Percentiles rank a stretch among this genome's conserved stretches.
phyloP scores from a whole-genome alignment of 2,329 filamentous ascomycete genomes.

The Sclerotinia minor region DNA sequence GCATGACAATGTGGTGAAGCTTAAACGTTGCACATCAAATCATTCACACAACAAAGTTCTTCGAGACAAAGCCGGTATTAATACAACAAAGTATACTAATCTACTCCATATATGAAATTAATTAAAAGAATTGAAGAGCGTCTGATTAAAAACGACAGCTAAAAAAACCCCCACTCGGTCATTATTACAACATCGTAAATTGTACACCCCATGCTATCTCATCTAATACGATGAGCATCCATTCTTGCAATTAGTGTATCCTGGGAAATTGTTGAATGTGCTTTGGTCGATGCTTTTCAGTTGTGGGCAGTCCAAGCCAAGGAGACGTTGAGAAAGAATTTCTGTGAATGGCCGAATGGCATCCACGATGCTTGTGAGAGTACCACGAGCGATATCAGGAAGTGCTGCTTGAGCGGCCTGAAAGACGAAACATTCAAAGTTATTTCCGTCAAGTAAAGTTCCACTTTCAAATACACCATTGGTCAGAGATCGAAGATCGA shows the following conservation, averaged over 20 bases:
- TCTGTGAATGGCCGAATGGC: conserved; percentile 13
- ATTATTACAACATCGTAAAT: background rate
- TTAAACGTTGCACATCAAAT: too few species aligned
- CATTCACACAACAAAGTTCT: background rate
- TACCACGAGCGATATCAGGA: conserved; percentile 45
- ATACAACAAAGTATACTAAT: background rate
- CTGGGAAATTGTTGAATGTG: background rate
- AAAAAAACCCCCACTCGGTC: background rate
- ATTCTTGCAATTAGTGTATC: conserved; percentile 17
- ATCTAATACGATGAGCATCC: conserved; percentile 8
- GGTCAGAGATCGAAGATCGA: conserved; percentile 47
- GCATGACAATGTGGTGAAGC: background rate
- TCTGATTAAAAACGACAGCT: background rate
- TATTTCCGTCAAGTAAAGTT: conserved; percentile 50
- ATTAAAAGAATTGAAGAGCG: background rate
- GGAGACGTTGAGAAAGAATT: background rate
- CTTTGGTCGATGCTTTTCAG: conserved; percentile 12
- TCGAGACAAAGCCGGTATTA: background rate
- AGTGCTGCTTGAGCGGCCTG: conserved; percentile 45
- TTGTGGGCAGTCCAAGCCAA: conserved; percentile 26
- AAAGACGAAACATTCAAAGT: conserved; percentile 48
- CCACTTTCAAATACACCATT: conserved; percentile 48
- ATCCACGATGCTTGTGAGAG: background rate
- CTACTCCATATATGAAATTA: background rate
- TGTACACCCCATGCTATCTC: background rate